These are phyloP conservation scores for Hymenoscyphus scutula DNA, from an alignment of 2,329 filamentous ascomycete species.

Conservation along the genomic window DNA sequence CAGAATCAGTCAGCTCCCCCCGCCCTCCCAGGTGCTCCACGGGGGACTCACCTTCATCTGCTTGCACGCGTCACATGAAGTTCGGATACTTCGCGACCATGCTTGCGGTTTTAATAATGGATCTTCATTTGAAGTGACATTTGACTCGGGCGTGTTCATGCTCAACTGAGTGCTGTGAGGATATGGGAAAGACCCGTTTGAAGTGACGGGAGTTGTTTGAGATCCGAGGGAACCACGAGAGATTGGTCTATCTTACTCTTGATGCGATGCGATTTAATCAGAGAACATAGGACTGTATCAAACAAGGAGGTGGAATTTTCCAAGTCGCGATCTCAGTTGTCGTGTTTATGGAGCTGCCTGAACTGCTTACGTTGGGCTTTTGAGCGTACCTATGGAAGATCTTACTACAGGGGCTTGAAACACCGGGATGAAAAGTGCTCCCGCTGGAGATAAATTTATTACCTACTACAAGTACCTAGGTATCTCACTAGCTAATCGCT, in stretches of 20 bases:
- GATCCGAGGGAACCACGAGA: neutral
- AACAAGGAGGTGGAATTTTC: no score
- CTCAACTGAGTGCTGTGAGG: conserved; percentile 15
- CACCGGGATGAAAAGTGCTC: no score
- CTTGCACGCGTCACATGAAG: conserved; percentile 30
- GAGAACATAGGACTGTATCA: no score
- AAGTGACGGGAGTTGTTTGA: neutral
- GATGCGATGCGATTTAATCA: no score
- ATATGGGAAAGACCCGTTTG: neutral
- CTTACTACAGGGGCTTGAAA: no score
- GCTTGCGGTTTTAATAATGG: conserved; percentile 15
- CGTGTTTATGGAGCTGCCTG: no score
- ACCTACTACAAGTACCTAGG: no score
- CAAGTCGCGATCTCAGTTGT: no score
- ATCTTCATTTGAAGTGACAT: conserved; percentile 13
- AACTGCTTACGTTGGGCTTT: no score
- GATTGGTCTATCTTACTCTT: neutral
- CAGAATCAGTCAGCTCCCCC: conserved; percentile 9
- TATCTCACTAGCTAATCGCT: no score
- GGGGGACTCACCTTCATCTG: conserved; percentile 23
- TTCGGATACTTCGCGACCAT: conserved; percentile 25
- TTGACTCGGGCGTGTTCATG: conserved; percentile 18
- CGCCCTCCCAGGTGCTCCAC: neutral
- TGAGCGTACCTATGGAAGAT: no score
- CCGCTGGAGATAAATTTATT: no score